Conservation (phyloP, 2,329 filamentous ascomycete species). For the Beauveria varroae region DNA sequence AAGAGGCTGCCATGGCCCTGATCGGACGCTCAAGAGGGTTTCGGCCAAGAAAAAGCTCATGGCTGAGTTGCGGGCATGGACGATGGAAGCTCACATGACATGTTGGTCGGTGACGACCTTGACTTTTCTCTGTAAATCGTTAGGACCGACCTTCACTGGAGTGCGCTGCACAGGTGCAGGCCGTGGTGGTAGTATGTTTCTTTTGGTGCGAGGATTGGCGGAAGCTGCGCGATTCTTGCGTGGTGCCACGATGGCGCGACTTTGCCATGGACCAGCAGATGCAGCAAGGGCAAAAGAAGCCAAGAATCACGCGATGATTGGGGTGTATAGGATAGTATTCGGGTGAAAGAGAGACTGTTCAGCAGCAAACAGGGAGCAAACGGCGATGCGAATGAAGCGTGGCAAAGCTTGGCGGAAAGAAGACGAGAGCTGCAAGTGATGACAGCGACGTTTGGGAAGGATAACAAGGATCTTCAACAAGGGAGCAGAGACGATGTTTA, state of each 20-base stretch:
- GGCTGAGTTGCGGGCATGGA: slow-evolving; percentile 7
- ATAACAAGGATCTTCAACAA: not conserved
- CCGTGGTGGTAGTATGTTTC: not conserved
- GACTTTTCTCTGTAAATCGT: slow-evolving; percentile 65
- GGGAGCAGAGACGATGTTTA: not conserved
- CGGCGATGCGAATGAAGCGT: not conserved
- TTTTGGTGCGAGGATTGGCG: slow-evolving; percentile 1
- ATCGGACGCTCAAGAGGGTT: not conserved
- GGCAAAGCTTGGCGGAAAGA: not conserved
- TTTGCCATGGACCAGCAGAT: not conserved
- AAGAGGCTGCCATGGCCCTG: not conserved
- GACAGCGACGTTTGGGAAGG: not conserved
- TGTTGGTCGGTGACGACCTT: slow-evolving; percentile 91
- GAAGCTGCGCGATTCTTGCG: slow-evolving; percentile 5
- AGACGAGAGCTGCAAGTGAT: not conserved
- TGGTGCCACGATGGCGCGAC: slow-evolving; percentile 2
- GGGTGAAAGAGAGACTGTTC: not conserved
- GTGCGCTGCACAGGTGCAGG: not conserved
- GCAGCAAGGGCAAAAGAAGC: not conserved
- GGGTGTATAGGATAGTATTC: not conserved
- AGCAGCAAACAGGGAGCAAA: slow-evolving; percentile 7
- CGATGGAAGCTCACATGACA: slow-evolving; percentile 58
- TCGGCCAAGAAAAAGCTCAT: not conserved
- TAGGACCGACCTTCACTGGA: slow-evolving; percentile 16
- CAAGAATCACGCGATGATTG: not conserved